Base-by-base conservation (phyloP, 2,329 filamentous ascomycete genomes). In the Xenoacremonium recifei region DNA sequence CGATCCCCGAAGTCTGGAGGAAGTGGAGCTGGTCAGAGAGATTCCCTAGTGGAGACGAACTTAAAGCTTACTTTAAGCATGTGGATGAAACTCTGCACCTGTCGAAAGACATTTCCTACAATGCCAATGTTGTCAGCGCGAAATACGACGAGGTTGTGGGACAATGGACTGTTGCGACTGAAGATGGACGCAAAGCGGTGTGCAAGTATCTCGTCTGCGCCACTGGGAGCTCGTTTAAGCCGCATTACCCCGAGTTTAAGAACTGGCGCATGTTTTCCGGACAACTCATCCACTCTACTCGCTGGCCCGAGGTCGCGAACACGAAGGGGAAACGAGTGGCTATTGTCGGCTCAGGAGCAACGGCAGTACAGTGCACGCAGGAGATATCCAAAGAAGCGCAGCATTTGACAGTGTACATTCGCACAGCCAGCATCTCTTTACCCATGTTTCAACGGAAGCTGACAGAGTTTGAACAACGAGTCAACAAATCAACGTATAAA, bases 361-460 rank as follows among this genome's bases (percentile, higher is more conserved):
- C 62, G 1, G 60, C 49, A 0, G 43, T 64, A 1, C 63, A 66
- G 40, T 54, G 60, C 21, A 48, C 61, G 2, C 59, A 59, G 40
- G 53, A 57, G 36, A 44, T 59, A n/a, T 40, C 67, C 4, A 72
- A 71, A 48, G 35, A 57, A 51, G 60, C 67, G 9, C 40, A 38
- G 3, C 44, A 62, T 16, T 41, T 68, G 25, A 64, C 60, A 3
- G 72, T 82, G 3, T 80, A 80, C 52, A 72, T 82, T 45, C 68
- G 80, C 15, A 82, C 76, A 2, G 77, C 80, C 0, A 82, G 80
- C 42, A 69, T 76, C 11, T 76, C 73, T 11, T 54, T 84, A 0
- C 81, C 81, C 0, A 82, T 84, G 76, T 62, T 69, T 2, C 75
- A 80, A 48, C 59, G 66, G 2, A 40, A 59, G 3, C 51, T 80